Percentiles rank a stretch among this genome's conserved stretches.
These are phyloP conservation scores for Vinca minor DNA, from an alignment of 257 asterid genomes.

Conservation along the genomic window DNA sequence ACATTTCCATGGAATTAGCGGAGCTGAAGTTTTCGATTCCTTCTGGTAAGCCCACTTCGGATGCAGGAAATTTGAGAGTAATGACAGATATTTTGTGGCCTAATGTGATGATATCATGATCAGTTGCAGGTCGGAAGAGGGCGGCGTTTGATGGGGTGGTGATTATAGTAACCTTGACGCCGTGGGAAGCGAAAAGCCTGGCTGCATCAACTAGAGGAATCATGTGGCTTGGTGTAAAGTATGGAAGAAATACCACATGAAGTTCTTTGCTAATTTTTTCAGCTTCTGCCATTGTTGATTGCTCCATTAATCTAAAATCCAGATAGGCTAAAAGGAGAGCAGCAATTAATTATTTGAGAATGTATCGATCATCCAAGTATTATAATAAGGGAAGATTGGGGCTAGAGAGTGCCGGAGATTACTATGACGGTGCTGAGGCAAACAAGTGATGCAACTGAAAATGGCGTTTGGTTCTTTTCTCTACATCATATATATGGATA, in stretches of 20 bases:
- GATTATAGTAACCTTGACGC: conserved; percentile 22
- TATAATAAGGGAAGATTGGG: too few species aligned
- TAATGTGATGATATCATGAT: neutral
- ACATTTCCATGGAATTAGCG: conserved; percentile 10
- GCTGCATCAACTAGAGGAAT: conserved; percentile 26
- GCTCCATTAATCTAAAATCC: too few species aligned
- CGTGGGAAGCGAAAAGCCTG: conserved; percentile 28
- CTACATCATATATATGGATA: too few species aligned
- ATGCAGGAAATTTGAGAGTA: conserved; percentile 17
- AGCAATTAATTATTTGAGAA: too few species aligned
- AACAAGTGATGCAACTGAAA: too few species aligned
- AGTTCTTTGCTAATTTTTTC: conserved; percentile 1
- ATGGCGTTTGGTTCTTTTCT: too few species aligned
- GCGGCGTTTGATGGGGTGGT: conserved; percentile 21
- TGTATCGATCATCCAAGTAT: too few species aligned
- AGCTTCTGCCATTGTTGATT: neutral
- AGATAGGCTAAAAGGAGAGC: too few species aligned
- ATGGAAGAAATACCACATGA: conserved; percentile 28
- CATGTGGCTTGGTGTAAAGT: conserved; percentile 27
- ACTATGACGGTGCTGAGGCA: too few species aligned
- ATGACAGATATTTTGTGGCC: conserved; percentile 21
- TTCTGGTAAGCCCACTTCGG: conserved; percentile 27
- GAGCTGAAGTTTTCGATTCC: conserved; percentile 21
- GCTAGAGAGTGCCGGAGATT: too few species aligned
- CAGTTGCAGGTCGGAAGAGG: conserved; percentile 13